Base-by-base conservation (phyloP, 2,329 filamentous ascomycete genomes). In the Sporothrix pseudoabietina region DNA sequence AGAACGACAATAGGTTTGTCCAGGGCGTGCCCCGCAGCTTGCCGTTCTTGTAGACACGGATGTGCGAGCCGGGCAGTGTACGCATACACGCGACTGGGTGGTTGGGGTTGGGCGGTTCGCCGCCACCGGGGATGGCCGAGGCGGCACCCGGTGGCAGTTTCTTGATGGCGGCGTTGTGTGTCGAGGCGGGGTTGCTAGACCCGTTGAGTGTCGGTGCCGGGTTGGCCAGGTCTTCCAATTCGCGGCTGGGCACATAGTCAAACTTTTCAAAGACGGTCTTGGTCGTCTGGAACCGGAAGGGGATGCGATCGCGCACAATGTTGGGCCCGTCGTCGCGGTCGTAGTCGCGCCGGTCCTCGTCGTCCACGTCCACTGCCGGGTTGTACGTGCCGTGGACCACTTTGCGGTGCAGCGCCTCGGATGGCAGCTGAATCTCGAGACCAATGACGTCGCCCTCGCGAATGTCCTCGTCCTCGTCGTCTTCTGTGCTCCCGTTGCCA, bases 21-120 rank as follows among this genome's bases (percentile, higher is more conserved):
- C 97, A 99, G 0, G 95, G 90, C 0, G 92, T 94, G 26, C 97
- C 97, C 82, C 97, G 90, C 49, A 91, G 86, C 49, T 90, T 87
- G 4, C 96, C 96, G 78, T 99, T 99, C 80, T 97, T 97, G 86
- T 96, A 98, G 57, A 98, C 86, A 74, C 91, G 92, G 79, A 99
- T 94, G 77, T 88, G 90, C 1, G 93, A 97, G 71, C 92, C 90
- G 0, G 97, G 96, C 3, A 98, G 85, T 0, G 94, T 97, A 65
- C 95, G 91, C 30, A 98, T 84, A n/a, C 92, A 88, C 0, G 93
- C 88, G 14, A 88, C 83, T 3, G 88, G 85, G 79, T 96, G 94
- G 78, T 90, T 94, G 70, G 89, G 91, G 79, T 89, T 90, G 69
- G 92, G 93, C 12, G 86, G 78, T 66, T 90, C 88, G 68, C 61